phyloP scores from a whole-genome alignment of 2,329 filamentous ascomycete genomes.

The Aspergillus niger region DNA sequence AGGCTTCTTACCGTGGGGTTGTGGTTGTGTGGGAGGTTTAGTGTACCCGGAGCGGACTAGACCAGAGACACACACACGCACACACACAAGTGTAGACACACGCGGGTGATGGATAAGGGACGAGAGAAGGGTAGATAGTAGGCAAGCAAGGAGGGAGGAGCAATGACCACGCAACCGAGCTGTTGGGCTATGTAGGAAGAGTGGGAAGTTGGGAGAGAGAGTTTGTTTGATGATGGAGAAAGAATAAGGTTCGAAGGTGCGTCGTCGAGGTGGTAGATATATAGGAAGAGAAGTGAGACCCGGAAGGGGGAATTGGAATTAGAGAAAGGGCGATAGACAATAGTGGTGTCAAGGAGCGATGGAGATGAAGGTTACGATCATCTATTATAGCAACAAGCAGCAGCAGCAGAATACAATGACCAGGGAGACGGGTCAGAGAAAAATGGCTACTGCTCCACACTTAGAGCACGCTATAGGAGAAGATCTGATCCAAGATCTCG shows the following conservation, averaged over 20 bases:
- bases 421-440: constrained; percentile 39
- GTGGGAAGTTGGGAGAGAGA: background rate
- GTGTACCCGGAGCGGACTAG: background rate
- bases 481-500: constrained; percentile 45
- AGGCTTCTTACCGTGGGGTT: constrained; percentile 8
- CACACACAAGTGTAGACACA: background rate
- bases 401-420: constrained; percentile 32
- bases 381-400: constrained; percentile 27
- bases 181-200: background rate
- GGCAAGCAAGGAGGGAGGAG: background rate
- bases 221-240: constrained; percentile 1
- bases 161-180: constrained; percentile 5
- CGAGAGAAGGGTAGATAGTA: background rate
- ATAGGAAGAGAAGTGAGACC: constrained; percentile 9
- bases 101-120: background rate
- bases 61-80: background rate
- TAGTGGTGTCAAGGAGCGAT: constrained; percentile 16
- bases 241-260: constrained; percentile 13
- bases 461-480: constrained; percentile 38
- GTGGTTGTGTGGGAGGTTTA: background rate
- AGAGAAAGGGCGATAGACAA: constrained; percentile 14
- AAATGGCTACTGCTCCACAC: constrained; percentile 35
- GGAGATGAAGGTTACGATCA: constrained; percentile 21
- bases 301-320: constrained; percentile 13
- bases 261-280: constrained; percentile 23